These are phyloP conservation scores for Rhizopogon rudus DNA, from an alignment of 768 basidiomycete species.

Conservation along the genomic window DNA sequence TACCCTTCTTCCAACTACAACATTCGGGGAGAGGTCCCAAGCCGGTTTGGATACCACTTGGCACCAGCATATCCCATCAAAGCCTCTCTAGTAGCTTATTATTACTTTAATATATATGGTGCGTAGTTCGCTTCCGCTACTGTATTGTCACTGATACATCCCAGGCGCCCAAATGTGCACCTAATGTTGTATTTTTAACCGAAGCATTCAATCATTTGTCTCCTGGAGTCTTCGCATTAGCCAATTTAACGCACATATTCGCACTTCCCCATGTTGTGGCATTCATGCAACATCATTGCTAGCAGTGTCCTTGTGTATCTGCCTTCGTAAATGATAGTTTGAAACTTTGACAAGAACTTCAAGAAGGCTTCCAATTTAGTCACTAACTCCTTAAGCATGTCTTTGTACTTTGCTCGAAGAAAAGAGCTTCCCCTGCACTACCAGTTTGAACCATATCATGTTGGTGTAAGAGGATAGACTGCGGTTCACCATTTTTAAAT, in stretches of 20 bases:
- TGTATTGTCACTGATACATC: not conserved
- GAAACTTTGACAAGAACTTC: no score
- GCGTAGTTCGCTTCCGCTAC: not conserved
- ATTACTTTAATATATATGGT: not conserved
- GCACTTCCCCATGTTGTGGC: not conserved
- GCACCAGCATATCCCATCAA: conserved; percentile 44
- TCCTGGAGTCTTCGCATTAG: conserved; percentile 3
- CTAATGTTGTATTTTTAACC: conserved; percentile 3
- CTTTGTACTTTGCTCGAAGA: no score
- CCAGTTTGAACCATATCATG: no score
- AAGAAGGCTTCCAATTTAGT: not conserved
- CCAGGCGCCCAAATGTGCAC: not conserved
- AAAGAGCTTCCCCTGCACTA: no score
- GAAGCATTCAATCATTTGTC: not conserved
- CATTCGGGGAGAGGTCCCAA: conserved; percentile 37
- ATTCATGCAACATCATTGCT: not conserved
- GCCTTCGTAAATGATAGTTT: not conserved
- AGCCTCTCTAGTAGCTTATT: conserved; percentile 26
- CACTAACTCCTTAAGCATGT: not conserved
- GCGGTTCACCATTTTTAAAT: no score
- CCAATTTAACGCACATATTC: not conserved
- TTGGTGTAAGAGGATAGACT: no score
- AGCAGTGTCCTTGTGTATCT: not conserved
- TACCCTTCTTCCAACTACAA: conserved; percentile 38
- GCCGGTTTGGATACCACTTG: conserved; percentile 29